Percentiles rank a stretch among this genome's conserved stretches.
Evolutionary conservation across 306 rosid species (phyloP).

Genomic region (Oemleria cerasiformis): DNA sequence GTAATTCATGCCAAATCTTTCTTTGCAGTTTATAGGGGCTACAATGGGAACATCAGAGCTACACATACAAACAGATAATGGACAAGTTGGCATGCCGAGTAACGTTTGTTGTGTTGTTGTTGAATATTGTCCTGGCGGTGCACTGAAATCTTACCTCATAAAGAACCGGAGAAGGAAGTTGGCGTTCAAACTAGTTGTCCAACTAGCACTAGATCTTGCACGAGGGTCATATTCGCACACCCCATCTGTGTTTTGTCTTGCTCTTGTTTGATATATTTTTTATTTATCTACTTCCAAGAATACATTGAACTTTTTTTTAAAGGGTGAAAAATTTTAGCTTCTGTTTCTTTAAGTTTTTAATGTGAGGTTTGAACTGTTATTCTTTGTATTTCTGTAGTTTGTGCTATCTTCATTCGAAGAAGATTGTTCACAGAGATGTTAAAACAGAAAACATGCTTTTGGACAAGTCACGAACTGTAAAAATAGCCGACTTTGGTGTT

Average conservation of each 20-base stretch:
- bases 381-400: slow-evolving; percentile 49
- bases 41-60: slow-evolving; percentile 87
- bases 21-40: slow-evolving; percentile 88
- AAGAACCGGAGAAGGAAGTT: slow-evolving; percentile 91
- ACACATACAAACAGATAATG: slow-evolving; percentile 81
- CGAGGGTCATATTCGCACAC: slow-evolving; percentile 71
- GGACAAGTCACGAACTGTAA: slow-evolving; percentile 84
- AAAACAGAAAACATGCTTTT: slow-evolving; percentile 98
- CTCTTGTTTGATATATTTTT: slow-evolving; percentile 3
- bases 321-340: not conserved
- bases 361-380: slow-evolving; percentile 7
- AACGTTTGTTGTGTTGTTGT: slow-evolving; percentile 91
- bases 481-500: slow-evolving; percentile 98
- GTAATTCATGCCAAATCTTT: slow-evolving; percentile 10
- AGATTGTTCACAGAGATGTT: slow-evolving; percentile 97
- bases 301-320: slow-evolving; percentile 22
- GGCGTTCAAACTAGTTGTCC: slow-evolving; percentile 96
- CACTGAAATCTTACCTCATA: slow-evolving; percentile 91
- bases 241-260: slow-evolving; percentile 30
- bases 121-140: slow-evolving; percentile 99
- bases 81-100: slow-evolving; percentile 95
- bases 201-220: slow-evolving; percentile 96
- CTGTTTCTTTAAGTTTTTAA: not conserved
- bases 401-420: slow-evolving; percentile 86
- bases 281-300: not conserved